Evolutionary conservation across 257 asterid species (phyloP), one percentile per base, ranked within the genome.

Genomic region (Scutellaria baicalensis): DNA sequence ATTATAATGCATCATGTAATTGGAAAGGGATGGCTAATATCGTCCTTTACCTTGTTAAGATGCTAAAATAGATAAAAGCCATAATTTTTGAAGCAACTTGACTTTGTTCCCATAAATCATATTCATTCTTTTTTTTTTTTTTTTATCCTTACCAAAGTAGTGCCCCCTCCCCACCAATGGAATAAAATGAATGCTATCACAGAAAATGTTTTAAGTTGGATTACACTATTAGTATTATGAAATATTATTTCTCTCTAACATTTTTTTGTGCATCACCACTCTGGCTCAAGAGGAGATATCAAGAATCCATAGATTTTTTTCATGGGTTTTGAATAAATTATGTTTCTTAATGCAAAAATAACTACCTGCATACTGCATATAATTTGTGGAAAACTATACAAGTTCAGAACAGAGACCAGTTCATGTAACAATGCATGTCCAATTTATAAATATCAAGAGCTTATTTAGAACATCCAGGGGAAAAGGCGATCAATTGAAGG

Each of bases 201-300:
- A 23, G 27, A 23, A 23, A 23, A 23, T 23, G 27, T 23, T 23
- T 1, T 23, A 23, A 9, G 33, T 31, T 45, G 50, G 62, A 59
- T 40, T 8, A 61, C 52, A 40, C 52, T 56, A 12, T 56, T 27
- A 27, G 33, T 27, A 27, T 27, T 27, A 4, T 27, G 17, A 11
- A 16, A 59, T 31, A 14, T 14, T 6, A 14, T 35, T 63, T 23
- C 23, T 23, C 8, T 64, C 65, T 13, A 57, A 43, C 21, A 17
- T 6, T 40, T 40, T 63, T 64, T 20, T 64, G 40, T 54, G 67
- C 66, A 54, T 71, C 65, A 68, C 13, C 65, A 31, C 50, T 38
- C 65, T 33, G n/a, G 31, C 36, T 71, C 71, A 23, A 49, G 62
- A 50, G 59, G 13, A 57, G 6, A 14, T 27, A 23, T 43, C 12